Evolutionary conservation across 2,329 filamentous ascomycete genomes (phyloP).

Genomic region (Aureobasidium sp.): DNA sequence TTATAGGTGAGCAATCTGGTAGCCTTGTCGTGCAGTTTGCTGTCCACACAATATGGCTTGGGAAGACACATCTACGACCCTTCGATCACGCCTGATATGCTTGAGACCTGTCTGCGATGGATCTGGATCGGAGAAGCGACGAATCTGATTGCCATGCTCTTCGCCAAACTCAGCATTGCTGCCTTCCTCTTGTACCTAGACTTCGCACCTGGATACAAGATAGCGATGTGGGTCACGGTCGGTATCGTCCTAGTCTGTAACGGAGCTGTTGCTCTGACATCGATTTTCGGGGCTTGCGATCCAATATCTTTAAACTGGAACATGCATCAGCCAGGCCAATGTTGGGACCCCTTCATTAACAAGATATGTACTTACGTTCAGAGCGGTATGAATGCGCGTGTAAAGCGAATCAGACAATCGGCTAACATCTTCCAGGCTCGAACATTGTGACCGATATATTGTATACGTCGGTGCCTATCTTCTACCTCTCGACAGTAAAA

Average conservation of each 20-base stretch:
- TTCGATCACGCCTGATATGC: not conserved
- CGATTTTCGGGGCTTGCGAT: constrained; percentile 13
- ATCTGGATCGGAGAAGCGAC: constrained; percentile 15
- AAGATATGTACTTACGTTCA: constrained; percentile 16
- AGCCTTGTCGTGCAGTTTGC: constrained; percentile 1
- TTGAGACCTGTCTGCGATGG: not conserved
- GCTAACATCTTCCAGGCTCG: not conserved
- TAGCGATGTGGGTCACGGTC: constrained; percentile 16
- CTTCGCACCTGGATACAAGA: constrained; percentile 16
- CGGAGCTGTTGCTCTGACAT: constrained; percentile 8
- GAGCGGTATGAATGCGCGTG: not conserved
- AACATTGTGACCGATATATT: constrained; percentile 18
- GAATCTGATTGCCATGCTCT: constrained; percentile 18
- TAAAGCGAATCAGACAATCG: not conserved
- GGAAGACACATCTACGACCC: constrained; percentile 17
- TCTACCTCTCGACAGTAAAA: constrained; percentile 18
- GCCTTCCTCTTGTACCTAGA: constrained; percentile 17
- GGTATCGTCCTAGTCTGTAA: constrained; percentile 15
- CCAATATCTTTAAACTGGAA: constrained; percentile 17
- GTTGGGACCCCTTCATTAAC: constrained; percentile 14
- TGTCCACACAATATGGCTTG: constrained; percentile 15
- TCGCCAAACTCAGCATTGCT: constrained; percentile 18
- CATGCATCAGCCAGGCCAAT: constrained; percentile 12
- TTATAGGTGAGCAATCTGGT: constrained; percentile 15
- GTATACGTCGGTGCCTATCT: constrained; percentile 14